Percentiles rank a stretch among this genome's conserved stretches.
Evolutionary conservation across 2,329 filamentous ascomycete genomes (phyloP).

Genomic region (Aspergillus novofumigatus): DNA sequence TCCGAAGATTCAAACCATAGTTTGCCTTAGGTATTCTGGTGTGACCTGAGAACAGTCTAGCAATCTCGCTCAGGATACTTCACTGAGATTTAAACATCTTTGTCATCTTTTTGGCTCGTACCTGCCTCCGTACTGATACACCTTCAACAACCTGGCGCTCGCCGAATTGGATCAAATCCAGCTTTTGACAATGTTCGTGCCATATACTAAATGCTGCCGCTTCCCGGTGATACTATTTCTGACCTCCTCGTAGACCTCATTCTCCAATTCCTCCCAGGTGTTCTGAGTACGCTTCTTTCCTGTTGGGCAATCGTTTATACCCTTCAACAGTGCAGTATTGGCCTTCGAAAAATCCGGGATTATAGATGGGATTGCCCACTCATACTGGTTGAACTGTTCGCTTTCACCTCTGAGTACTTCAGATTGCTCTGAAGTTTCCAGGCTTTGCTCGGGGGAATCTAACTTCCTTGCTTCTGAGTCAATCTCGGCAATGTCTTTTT

Average conservation of each 20-base stretch:
- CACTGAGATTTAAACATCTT: neutral
- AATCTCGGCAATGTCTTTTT: neutral
- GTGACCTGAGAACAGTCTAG: too few species aligned
- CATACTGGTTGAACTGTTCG: neutral
- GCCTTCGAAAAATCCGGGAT: neutral
- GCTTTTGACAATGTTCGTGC: slow-evolving; percentile 1
- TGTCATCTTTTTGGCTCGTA: neutral
- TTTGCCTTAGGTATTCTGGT: too few species aligned
- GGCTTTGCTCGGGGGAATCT: neutral
- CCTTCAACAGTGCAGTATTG: neutral
- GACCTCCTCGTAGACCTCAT: slow-evolving; percentile 20
- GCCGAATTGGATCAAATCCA: neutral
- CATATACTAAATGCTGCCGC: slow-evolving; percentile 13
- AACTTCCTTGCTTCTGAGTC: neutral
- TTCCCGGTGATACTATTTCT: slow-evolving; percentile 16
- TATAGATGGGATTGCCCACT: neutral
- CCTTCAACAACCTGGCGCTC: neutral
- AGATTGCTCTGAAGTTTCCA: neutral
- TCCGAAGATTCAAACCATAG: too few species aligned
- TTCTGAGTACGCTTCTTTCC: neutral
- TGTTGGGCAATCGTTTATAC: neutral
- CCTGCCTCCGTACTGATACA: too few species aligned
- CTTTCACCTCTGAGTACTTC: neutral
- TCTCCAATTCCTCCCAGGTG: slow-evolving; percentile 9
- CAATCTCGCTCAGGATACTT: too few species aligned